A percentile compares a stretch with the other conserved stretches of the same genome.
These are phyloP conservation scores for Pythium myriotylum DNA, from an alignment of 352 stramenopile species.

Conservation along the genomic window DNA sequence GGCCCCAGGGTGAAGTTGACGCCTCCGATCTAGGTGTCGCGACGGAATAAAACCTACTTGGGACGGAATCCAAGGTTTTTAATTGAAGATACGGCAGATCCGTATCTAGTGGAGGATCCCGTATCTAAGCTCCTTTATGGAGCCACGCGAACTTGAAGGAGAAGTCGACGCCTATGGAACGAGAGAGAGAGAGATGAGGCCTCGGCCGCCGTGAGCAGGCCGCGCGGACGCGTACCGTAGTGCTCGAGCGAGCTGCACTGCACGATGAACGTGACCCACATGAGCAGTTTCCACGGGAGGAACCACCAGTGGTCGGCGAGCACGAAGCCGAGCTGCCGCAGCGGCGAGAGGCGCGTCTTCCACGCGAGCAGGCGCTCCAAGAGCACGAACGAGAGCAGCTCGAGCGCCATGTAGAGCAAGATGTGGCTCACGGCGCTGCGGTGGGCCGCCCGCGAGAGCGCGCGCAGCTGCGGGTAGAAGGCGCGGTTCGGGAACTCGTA, in stretches of 20 bases:
- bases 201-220: background rate
- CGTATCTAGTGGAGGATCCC: no score
- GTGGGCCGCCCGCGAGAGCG: conserved; percentile 25
- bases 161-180: conserved; percentile 27
- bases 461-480: conserved; percentile 23
- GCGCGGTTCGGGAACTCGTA: background rate
- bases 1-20: no score
- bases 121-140: background rate
- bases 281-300: conserved; percentile 40
- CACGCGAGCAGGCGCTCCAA: conserved; percentile 25
- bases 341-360: conserved; percentile 26
- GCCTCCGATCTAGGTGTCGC: no score
- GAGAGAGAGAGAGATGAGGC: background rate
- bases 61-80: no score
- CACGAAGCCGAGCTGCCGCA: conserved; percentile 41
- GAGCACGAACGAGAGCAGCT: conserved; percentile 39
- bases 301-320: conserved; percentile 36
- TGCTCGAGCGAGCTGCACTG: conserved; percentile 32
- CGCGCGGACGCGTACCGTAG: conserved; percentile 26
- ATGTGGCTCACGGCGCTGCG: conserved; percentile 29
- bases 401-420: conserved; percentile 36
- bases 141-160: conserved; percentile 36
- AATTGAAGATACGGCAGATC: no score
- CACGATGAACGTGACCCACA: conserved; percentile 46
- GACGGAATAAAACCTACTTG: no score